Evolutionary conservation across 2,329 filamentous ascomycete genomes (phyloP).

Genomic region (Aurifilum marmelostoma): DNA sequence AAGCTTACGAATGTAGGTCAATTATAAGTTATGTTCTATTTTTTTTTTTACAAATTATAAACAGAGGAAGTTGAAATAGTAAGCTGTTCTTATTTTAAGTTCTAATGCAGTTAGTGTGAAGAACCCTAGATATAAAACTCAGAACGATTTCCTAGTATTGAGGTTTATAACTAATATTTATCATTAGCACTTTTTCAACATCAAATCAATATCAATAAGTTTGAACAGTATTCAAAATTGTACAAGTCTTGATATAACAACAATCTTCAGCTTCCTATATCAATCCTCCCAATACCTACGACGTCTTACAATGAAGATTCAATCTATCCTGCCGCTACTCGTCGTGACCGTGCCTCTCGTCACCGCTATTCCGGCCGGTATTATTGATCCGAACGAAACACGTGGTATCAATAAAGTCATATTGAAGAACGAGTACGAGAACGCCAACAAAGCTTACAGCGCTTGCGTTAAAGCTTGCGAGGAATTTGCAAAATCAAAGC

Average conservation of each 20-base stretch:
- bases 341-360: too few species aligned
- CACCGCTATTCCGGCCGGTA: not conserved
- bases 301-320: not conserved
- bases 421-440: not conserved
- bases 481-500: not conserved
- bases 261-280: not conserved
- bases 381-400: not conserved
- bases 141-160: not conserved
- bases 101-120: not conserved
- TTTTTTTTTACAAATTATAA: too few species aligned
- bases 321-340: not conserved
- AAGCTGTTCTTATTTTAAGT: too few species aligned
- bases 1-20: too few species aligned
- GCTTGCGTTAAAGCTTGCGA: not conserved
- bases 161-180: not conserved
- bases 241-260: not conserved
- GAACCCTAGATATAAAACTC: not conserved
- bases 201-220: too few species aligned
- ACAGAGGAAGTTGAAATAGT: too few species aligned
- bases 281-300: not conserved
- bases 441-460: slow-evolving; percentile 1
- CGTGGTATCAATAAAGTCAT: not conserved
- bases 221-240: not conserved
- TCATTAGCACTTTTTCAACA: not conserved
- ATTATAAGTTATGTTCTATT: too few species aligned